phyloP scores from a whole-genome alignment of 2,329 filamentous ascomycete genomes.

The Aspergillus aculeatinus region DNA sequence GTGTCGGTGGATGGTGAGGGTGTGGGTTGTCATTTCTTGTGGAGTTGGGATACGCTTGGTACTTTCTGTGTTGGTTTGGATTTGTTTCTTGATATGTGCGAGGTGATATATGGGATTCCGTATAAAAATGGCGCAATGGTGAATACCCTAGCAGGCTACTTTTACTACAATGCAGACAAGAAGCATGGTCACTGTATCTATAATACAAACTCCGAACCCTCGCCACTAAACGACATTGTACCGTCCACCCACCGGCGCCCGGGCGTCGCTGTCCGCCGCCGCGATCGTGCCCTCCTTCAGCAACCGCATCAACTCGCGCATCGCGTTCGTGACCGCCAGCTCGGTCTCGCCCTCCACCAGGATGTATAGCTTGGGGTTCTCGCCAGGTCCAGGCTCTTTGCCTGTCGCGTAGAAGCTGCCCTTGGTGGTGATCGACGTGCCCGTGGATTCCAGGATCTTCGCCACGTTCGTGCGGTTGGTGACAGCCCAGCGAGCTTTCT shows the following conservation, averaged over 20 bases:
- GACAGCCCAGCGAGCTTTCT: slow-evolving; percentile 97
- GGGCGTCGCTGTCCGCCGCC: slow-evolving; percentile 79
- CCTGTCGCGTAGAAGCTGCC: slow-evolving; percentile 83
- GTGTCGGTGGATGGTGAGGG: not conserved
- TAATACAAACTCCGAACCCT: not conserved
- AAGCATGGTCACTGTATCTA: slow-evolving; percentile 18
- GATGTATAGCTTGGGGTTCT: slow-evolving; percentile 93
- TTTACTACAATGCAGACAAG: not conserved
- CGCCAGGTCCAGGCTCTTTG: slow-evolving; percentile 72
- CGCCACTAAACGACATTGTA: slow-evolving; percentile 73
- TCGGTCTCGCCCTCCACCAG: slow-evolving; percentile 97
- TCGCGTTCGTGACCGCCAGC: slow-evolving; percentile 82
- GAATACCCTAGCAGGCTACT: not conserved
- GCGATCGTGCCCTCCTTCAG: slow-evolving; percentile 88
- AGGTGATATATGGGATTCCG: not conserved
- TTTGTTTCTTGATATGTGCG: not conserved
- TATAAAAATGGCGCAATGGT: not conserved
- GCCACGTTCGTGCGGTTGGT: slow-evolving; percentile 98
- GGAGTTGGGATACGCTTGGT: not conserved
- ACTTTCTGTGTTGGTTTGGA: not conserved
- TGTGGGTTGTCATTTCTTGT: not conserved
- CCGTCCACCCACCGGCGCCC: slow-evolving; percentile 74
- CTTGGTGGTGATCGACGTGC: slow-evolving; percentile 96
- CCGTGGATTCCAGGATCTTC: slow-evolving; percentile 93
- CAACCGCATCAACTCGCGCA: slow-evolving; percentile 83